phyloP scores from a whole-genome alignment of 345 rosid species.

The Populus simonii region DNA sequence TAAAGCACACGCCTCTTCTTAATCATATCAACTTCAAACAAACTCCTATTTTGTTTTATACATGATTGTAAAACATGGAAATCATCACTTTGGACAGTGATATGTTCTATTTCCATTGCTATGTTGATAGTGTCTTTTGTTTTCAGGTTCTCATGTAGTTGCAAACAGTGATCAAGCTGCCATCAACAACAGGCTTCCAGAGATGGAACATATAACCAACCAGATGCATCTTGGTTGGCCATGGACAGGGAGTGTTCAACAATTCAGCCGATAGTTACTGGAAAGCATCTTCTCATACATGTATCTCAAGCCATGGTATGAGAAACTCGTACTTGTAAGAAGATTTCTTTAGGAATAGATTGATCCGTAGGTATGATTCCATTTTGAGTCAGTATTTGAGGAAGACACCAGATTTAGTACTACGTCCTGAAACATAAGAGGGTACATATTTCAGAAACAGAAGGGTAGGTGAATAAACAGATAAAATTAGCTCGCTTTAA shows the following conservation, averaged over 20 bases:
- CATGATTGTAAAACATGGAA: background rate
- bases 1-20: slow-evolving; percentile 2
- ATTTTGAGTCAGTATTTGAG: background rate
- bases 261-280: background rate
- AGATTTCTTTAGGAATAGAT: background rate
- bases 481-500: background rate
- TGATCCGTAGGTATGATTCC: too few species aligned
- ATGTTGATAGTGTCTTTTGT: background rate
- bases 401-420: background rate
- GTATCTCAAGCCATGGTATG: background rate
- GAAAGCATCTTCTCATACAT: background rate
- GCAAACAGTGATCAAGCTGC: background rate
- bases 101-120: background rate
- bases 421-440: background rate
- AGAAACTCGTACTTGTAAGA: background rate
- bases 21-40: background rate
- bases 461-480: background rate
- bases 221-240: slow-evolving; percentile 16
- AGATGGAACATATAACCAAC: background rate
- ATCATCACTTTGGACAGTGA: too few species aligned
- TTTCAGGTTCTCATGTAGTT: background rate
- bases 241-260: background rate
- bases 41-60: too few species aligned
- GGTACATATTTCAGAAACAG: background rate
- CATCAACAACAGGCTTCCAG: background rate